Percentiles rank a stretch among this genome's conserved stretches.
Evolutionary conservation across 345 rosid species (phyloP).

Genomic region (Salix brachista): DNA sequence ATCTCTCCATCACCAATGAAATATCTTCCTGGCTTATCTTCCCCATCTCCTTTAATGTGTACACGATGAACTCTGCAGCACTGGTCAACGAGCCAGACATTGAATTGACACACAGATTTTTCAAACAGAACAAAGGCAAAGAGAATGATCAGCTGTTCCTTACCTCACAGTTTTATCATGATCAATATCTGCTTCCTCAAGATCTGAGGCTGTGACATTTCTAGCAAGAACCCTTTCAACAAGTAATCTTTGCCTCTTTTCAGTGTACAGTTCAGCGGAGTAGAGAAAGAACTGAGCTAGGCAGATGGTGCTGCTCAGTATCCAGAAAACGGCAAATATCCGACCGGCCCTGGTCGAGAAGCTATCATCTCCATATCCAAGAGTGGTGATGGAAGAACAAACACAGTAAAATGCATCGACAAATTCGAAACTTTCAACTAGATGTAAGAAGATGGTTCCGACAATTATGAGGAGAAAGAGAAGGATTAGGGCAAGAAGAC

Average conservation of each 20-base stretch:
- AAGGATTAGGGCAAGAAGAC: conserved; percentile 16
- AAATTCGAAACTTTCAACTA: conserved; percentile 28
- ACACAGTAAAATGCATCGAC: conserved; percentile 55
- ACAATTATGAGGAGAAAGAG: conserved; percentile 29
- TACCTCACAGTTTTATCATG: conserved; percentile 46
- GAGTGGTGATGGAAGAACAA: conserved; percentile 49
- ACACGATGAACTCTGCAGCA: conserved; percentile 43
- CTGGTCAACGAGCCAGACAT: conserved; percentile 16
- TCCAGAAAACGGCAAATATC: conserved; percentile 51
- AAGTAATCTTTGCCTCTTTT: conserved; percentile 29
- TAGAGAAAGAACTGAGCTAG: conserved; percentile 51
- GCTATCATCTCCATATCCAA: conserved; percentile 58
- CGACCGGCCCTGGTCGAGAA: conserved; percentile 46
- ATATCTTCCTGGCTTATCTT: conserved; percentile 43
- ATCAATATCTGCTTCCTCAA: conserved; percentile 47
- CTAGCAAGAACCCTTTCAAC: conserved; percentile 32
- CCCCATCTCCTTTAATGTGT: conserved; percentile 44
- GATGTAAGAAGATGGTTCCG: conserved; percentile 34
- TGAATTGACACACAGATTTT: too few relatives aligned
- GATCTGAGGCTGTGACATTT: conserved; percentile 31
- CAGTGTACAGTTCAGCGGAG: conserved; percentile 42
- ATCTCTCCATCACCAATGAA: conserved; percentile 33
- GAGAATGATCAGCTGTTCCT: background rate
- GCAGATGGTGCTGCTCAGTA: conserved; percentile 45
- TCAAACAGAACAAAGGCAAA: too few relatives aligned